Percentiles rank a stretch among this genome's conserved stretches.
Evolutionary conservation across 257 asterid species (phyloP).

Genomic region (Jacaranda copaia): DNA sequence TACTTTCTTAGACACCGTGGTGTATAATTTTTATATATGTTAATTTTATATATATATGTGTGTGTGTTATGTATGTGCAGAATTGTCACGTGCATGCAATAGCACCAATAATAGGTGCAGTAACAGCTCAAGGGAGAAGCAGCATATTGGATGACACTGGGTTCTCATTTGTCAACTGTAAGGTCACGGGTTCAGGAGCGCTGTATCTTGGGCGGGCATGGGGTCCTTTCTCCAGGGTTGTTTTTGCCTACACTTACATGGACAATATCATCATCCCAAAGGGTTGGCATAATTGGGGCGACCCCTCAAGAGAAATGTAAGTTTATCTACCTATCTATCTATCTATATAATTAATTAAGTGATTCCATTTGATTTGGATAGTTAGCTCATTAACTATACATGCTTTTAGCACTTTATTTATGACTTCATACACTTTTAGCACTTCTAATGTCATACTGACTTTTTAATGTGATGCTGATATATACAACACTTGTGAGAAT

Average conservation of each 20-base stretch:
- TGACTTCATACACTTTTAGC: too few species aligned
- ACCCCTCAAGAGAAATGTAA: constrained; percentile 89
- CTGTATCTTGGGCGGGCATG: constrained; percentile 97
- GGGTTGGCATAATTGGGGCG: constrained; percentile 99
- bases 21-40: background rate
- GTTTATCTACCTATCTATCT: constrained; percentile 23
- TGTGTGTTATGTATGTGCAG: constrained; percentile 39
- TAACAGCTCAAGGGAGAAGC: constrained; percentile 88
- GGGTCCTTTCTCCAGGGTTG: constrained; percentile 96
- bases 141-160: constrained; percentile 85
- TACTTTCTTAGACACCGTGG: too few species aligned
- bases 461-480: too few species aligned
- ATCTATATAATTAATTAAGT: too few species aligned
- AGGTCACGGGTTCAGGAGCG: constrained; percentile 93
- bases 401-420: too few species aligned
- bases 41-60: background rate
- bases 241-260: constrained; percentile 88
- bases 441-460: too few species aligned
- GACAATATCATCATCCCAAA: constrained; percentile 90
- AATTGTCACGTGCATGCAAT: constrained; percentile 82
- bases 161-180: constrained; percentile 83
- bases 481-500: too few species aligned
- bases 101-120: constrained; percentile 80
- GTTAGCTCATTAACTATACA: too few species aligned
- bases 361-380: too few species aligned